Evolutionary conservation across 495 filamentous ascomycete species (phyloP).

Genomic region (Hypoxylon fuscum): DNA sequence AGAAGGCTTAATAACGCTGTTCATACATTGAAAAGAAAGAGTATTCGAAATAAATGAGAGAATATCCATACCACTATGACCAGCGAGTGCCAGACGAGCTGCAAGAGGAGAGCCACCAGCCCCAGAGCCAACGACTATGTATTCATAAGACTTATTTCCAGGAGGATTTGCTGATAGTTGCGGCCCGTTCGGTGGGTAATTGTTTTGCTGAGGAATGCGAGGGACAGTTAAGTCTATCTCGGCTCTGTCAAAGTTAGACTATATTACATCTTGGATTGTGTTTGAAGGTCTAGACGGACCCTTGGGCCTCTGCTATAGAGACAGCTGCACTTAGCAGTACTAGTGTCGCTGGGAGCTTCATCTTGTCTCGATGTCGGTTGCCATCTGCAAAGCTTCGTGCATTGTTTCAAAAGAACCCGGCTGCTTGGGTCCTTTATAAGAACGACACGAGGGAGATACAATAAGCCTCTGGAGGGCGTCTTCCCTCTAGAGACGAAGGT

Average conservation of each 20-base stretch:
- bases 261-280: neutral
- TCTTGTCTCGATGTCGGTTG: constrained; percentile 9
- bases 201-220: constrained; percentile 20
- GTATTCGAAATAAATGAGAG: neutral
- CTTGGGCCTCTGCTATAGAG: constrained; percentile 1
- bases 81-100: constrained; percentile 66
- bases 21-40: neutral
- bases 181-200: constrained; percentile 26
- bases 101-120: constrained; percentile 70
- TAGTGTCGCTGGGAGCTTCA: constrained; percentile 13
- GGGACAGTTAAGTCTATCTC: constrained; percentile 27
- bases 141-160: constrained; percentile 59
- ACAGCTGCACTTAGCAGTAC: constrained; percentile 9
- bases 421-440: constrained; percentile 7
- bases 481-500: neutral
- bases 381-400: neutral
- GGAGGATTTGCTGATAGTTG: constrained; percentile 19
- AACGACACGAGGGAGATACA: neutral
- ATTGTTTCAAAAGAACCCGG: neutral
- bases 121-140: constrained; percentile 71
- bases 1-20: neutral
- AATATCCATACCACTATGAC: constrained; percentile 49
- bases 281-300: neutral
- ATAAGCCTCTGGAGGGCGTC: neutral
- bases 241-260: constrained; percentile 9